These are phyloP conservation scores for Aspergillus leporis DNA, from an alignment of 495 filamentous ascomycete species.

Conservation along the genomic window DNA sequence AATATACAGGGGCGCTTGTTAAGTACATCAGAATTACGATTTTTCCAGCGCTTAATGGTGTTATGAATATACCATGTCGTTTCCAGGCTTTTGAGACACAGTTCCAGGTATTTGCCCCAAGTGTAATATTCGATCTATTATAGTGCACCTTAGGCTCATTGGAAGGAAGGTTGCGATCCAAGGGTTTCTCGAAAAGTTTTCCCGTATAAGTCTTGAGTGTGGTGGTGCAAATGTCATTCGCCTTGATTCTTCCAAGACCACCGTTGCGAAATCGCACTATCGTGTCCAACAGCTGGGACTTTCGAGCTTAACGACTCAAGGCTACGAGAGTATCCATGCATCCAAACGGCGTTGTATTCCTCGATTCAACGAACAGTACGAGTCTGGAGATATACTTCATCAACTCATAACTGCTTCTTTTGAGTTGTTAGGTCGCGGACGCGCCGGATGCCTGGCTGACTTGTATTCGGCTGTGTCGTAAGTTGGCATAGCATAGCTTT, in stretches of 20 bases:
- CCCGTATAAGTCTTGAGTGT: neutral
- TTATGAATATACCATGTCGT: conserved; percentile 17
- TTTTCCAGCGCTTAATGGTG: conserved; percentile 27
- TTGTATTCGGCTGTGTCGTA: conserved; percentile 32
- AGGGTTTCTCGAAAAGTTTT: conserved; percentile 13
- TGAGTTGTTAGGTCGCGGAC: conserved; percentile 21
- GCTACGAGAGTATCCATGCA: conserved; percentile 18
- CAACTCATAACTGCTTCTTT: conserved; percentile 23
- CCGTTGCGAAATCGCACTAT: neutral
- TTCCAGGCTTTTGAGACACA: conserved; percentile 22
- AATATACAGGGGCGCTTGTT: conserved; percentile 13
- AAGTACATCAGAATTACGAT: conserved; percentile 24
- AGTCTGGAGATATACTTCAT: conserved; percentile 15
- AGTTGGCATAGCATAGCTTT: conserved; percentile 21
- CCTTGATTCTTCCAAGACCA: neutral
- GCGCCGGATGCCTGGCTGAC: conserved; percentile 22
- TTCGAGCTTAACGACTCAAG: conserved; percentile 10
- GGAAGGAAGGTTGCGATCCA: conserved; percentile 25
- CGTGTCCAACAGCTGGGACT: conserved; percentile 13
- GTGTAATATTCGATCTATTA: neutral
- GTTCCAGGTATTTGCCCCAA: conserved; percentile 29
- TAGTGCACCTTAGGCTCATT: conserved; percentile 19
- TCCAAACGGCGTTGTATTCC: conserved; percentile 32
- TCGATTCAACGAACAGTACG: neutral
- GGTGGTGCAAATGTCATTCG: neutral